phyloP scores from a whole-genome alignment of 352 stramenopile genomes.

The Phytophthora foliorum region DNA sequence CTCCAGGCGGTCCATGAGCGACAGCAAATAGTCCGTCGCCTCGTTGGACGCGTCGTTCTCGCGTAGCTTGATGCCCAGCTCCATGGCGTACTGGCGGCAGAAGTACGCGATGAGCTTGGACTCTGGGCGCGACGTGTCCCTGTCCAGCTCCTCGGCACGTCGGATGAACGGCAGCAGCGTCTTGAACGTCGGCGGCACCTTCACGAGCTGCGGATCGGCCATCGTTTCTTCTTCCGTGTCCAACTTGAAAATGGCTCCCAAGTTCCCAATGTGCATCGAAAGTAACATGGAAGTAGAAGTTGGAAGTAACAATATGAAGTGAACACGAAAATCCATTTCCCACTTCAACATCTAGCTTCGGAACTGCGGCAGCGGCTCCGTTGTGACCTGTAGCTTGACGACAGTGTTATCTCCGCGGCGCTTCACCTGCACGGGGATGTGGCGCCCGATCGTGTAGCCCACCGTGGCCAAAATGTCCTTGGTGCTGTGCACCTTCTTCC shows the following conservation, averaged over 20 bases:
- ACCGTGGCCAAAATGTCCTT: constrained; percentile 81
- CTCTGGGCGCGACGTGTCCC: constrained; percentile 90
- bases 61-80: constrained; percentile 89
- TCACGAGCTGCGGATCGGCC: constrained; percentile 63
- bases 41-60: constrained; percentile 81
- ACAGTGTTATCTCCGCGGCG: constrained; percentile 61
- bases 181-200: constrained; percentile 95
- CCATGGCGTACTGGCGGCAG: constrained; percentile 90
- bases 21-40: constrained; percentile 90
- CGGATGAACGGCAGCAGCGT: constrained; percentile 94
- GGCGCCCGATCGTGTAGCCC: constrained; percentile 76
- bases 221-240: constrained; percentile 35
- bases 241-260: constrained; percentile 10
- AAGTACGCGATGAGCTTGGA: constrained; percentile 97
- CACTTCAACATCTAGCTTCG: constrained; percentile 20
- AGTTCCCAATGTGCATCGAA: too few species aligned
- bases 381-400: constrained; percentile 67
- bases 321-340: constrained; percentile 19
- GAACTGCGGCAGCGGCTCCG: constrained; percentile 62
- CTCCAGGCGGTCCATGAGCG: constrained; percentile 94
- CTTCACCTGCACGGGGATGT: constrained; percentile 74
- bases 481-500: constrained; percentile 72
- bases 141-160: constrained; percentile 96
- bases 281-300: neutral
- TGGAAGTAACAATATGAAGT: constrained; percentile 7